Evolutionary conservation across 2,329 filamentous ascomycete genomes (phyloP).

Genomic region (Leptographium galeiforme): DNA sequence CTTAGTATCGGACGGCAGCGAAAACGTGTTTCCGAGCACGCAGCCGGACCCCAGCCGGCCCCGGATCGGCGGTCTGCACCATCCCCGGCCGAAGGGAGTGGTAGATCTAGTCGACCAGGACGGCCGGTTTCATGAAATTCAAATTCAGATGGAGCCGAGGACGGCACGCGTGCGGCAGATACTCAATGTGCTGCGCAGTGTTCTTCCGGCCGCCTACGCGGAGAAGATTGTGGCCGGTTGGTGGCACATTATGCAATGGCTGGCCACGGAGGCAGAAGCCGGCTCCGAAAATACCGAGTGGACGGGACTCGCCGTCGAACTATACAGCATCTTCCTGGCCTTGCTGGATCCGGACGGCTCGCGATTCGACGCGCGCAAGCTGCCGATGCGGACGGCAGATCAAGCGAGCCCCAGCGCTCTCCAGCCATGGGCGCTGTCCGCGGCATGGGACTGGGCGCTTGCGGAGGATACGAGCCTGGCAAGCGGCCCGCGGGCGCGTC

Average conservation of each 20-base stretch:
- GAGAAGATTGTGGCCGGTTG: conserved; percentile 54
- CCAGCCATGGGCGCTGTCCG: conserved; percentile 1
- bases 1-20: neutral
- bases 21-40: conserved; percentile 2
- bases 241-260: conserved; percentile 64
- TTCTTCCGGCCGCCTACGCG: conserved; percentile 43
- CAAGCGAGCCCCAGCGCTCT: too few relatives aligned
- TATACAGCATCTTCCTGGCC: conserved; percentile 48
- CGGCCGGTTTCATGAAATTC: conserved; percentile 49
- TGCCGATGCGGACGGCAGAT: neutral
- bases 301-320: conserved; percentile 50
- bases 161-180: conserved; percentile 48
- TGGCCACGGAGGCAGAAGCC: conserved; percentile 24
- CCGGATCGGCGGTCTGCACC: conserved; percentile 39
- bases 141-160: conserved; percentile 52
- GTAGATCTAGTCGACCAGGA: conserved; percentile 55
- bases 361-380: neutral
- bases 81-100: conserved; percentile 44
- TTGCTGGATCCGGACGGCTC: neutral
- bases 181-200: conserved; percentile 48
- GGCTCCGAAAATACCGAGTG: conserved; percentile 46
- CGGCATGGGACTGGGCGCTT: conserved; percentile 14
- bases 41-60: neutral
- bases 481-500: conserved; percentile 21
- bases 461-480: conserved; percentile 13